A percentile compares a stretch with the other conserved stretches of the same genome.
These are phyloP conservation scores for Neoboletus magnificus DNA, from an alignment of 768 basidiomycete genomes.

Conservation along the genomic window DNA sequence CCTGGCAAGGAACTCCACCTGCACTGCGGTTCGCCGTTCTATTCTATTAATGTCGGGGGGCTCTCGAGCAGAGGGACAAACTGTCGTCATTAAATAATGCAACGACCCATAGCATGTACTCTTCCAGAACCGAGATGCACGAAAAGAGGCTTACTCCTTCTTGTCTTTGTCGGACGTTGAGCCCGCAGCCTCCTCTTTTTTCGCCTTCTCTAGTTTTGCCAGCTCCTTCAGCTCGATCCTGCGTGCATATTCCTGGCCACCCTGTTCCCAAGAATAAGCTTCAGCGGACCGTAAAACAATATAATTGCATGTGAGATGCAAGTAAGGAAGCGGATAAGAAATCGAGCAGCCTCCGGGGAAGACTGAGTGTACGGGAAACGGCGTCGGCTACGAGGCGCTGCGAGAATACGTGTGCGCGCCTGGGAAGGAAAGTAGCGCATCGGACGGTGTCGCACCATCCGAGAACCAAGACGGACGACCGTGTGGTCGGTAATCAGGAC, in stretches of 20 bases:
- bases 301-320: slow-evolving; percentile 2
- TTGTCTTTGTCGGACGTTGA: slow-evolving; percentile 28
- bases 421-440: slow-evolving; percentile 5
- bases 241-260: slow-evolving; percentile 81
- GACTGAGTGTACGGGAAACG: neutral
- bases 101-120: neutral
- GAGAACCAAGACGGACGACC: neutral
- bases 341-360: neutral
- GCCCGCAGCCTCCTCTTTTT: slow-evolving; percentile 22
- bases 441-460: slow-evolving; percentile 3
- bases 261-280: slow-evolving; percentile 41
- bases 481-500: slow-evolving; percentile 20
- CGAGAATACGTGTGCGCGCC: neutral
- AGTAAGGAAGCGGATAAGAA: slow-evolving; percentile 11
- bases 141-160: slow-evolving; percentile 20
- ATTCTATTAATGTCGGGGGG: slow-evolving; percentile 3
- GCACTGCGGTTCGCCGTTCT: neutral
- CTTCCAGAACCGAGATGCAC: slow-evolving; percentile 5
- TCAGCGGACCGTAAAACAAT: slow-evolving; percentile 6
- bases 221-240: slow-evolving; percentile 51
- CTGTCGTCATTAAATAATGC: slow-evolving; percentile 1
- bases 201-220: slow-evolving; percentile 38
- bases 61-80: neutral
- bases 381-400: slow-evolving; percentile 14
- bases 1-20: neutral